Conservation (phyloP, 2,329 filamentous ascomycete species). For the Harringtonia aguacate region DNA sequence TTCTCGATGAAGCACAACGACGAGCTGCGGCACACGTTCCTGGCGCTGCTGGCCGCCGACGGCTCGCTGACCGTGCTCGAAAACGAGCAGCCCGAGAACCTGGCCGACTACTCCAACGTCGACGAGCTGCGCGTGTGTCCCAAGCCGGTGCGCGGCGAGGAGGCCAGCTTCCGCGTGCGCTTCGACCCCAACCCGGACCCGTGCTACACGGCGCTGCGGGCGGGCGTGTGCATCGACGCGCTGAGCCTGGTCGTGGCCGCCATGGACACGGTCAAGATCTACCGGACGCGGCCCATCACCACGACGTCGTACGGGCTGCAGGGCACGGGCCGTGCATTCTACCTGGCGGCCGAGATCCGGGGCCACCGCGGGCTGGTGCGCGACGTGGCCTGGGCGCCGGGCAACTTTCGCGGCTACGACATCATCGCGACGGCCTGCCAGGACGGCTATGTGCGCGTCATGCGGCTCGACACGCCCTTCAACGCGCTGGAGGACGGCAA, state of each 20-base stretch:
- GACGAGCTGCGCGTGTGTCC: slow-evolving; percentile 68
- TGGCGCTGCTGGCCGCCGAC: slow-evolving; percentile 70
- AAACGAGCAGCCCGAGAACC: slow-evolving; percentile 71
- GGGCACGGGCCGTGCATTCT: slow-evolving; percentile 65
- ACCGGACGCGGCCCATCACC: slow-evolving; percentile 57
- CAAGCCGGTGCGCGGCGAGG: slow-evolving; percentile 66
- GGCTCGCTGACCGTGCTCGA: slow-evolving; percentile 73
- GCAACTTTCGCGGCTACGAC: slow-evolving; percentile 83
- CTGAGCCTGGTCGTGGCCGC: slow-evolving; percentile 76
- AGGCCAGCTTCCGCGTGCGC: slow-evolving; percentile 73
- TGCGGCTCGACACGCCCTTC: slow-evolving; percentile 58
- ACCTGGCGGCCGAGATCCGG: slow-evolving; percentile 66
- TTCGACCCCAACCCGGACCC: slow-evolving; percentile 85
- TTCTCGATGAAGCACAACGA: slow-evolving; percentile 79
- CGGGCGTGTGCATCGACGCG: slow-evolving; percentile 71
- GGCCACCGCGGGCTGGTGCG: slow-evolving; percentile 69
- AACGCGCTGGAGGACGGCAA: slow-evolving; percentile 33
- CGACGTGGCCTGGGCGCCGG: slow-evolving; percentile 86
- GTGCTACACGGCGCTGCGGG: slow-evolving; percentile 64
- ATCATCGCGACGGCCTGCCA: slow-evolving; percentile 86
- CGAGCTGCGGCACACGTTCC: slow-evolving; percentile 68
- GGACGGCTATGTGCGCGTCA: slow-evolving; percentile 84
- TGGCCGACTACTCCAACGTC: slow-evolving; percentile 64
- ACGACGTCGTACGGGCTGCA: slow-evolving; percentile 39
- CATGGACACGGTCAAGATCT: slow-evolving; percentile 75